These are phyloP conservation scores for Penicillium ochrochloron DNA, from an alignment of 495 filamentous ascomycete genomes.

Conservation along the genomic window DNA sequence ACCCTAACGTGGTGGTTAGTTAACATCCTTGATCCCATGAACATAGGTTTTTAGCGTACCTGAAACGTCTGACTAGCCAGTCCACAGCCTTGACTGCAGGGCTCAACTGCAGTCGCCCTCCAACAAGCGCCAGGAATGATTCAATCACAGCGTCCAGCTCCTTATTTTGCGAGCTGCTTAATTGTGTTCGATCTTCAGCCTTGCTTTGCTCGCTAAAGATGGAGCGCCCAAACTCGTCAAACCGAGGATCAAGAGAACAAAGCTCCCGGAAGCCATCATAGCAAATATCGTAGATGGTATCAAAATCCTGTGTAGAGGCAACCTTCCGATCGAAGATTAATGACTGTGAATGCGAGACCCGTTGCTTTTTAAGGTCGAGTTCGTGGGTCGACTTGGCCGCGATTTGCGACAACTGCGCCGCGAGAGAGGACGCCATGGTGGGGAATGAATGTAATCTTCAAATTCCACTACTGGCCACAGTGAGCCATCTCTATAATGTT, in stretches of 20 bases:
- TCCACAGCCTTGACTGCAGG: conserved; percentile 89
- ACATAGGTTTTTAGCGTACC: conserved; percentile 56
- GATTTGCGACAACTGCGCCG: conserved; percentile 79
- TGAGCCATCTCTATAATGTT: conserved; percentile 22
- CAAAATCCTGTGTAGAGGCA: conserved; percentile 84
- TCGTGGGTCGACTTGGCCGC: conserved; percentile 75
- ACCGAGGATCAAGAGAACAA: conserved; percentile 80
- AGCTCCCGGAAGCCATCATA: conserved; percentile 87
- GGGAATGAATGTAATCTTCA: background rate
- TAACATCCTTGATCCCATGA: background rate
- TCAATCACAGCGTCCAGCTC: conserved; percentile 78
- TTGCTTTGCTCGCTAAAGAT: conserved; percentile 94
- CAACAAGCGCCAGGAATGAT: conserved; percentile 77
- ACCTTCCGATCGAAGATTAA: conserved; percentile 83
- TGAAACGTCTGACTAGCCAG: conserved; percentile 90
- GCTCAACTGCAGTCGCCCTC: conserved; percentile 75
- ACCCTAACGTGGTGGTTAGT: conserved; percentile 60
- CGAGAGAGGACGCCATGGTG: conserved; percentile 78
- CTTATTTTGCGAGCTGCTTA: conserved; percentile 78
- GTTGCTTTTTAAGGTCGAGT: conserved; percentile 88
- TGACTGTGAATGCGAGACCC: conserved; percentile 85
- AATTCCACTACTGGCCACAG: conserved; percentile 15
- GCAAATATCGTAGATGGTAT: conserved; percentile 84
- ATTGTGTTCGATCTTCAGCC: conserved; percentile 78
- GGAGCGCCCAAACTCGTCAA: conserved; percentile 66